Conservation (phyloP, 176 grass and related monocot genomes). For the Avena atlantica region DNA sequence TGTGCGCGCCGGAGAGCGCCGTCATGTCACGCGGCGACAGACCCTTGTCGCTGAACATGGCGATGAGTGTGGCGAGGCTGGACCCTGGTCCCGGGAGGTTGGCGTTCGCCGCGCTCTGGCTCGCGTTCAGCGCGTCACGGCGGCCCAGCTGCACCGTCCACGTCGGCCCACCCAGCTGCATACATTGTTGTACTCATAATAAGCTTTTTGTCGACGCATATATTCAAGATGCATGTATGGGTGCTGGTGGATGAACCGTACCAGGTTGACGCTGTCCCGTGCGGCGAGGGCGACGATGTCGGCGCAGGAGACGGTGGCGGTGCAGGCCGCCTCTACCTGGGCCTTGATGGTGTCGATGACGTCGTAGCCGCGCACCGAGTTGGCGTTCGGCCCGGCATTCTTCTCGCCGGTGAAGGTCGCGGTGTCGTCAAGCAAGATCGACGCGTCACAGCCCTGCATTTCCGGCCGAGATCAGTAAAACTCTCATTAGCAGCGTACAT, state of each 20-base stretch:
- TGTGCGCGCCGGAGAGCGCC: slow-evolving; percentile 78
- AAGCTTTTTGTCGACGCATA: background rate
- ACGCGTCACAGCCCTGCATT: slow-evolving; percentile 75
- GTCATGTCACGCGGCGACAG: slow-evolving; percentile 68
- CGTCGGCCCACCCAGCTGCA: slow-evolving; percentile 63
- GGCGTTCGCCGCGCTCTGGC: slow-evolving; percentile 65
- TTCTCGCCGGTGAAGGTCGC: slow-evolving; percentile 66
- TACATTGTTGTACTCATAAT: background rate
- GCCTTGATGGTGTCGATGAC: slow-evolving; percentile 86
- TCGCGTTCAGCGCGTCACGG: slow-evolving; percentile 60
- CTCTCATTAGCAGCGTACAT: no score
- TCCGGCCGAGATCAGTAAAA: background rate
- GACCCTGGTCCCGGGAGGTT: slow-evolving; percentile 58
- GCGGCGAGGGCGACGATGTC: slow-evolving; percentile 87
- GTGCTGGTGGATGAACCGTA: background rate
- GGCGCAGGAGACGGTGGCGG: slow-evolving; percentile 76
- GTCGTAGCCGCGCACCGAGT: slow-evolving; percentile 79
- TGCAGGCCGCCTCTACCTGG: slow-evolving; percentile 67
- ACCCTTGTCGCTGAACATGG: slow-evolving; percentile 59
- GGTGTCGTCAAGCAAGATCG: slow-evolving; percentile 74
- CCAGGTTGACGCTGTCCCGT: slow-evolving; percentile 70
- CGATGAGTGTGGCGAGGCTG: slow-evolving; percentile 51
- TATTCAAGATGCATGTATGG: no score
- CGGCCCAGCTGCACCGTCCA: slow-evolving; percentile 73
- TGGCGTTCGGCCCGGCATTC: slow-evolving; percentile 63